phyloP scores from a whole-genome alignment of 345 rosid genomes.

The Euphorbia lathyris region DNA sequence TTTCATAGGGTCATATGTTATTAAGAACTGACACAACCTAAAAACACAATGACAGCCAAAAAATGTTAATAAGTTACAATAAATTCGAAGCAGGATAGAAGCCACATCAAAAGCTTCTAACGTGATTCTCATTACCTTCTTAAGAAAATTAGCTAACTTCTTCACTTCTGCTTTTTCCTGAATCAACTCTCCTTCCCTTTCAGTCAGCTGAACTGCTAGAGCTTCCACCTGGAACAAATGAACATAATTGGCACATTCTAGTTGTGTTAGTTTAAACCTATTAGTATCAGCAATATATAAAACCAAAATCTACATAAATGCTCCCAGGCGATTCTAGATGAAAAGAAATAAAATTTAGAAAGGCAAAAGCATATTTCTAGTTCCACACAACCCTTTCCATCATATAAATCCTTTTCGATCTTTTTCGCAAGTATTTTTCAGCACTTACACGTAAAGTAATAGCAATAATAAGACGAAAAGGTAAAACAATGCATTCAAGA shows the following conservation, averaged over 20 bases:
- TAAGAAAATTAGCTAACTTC: conserved; percentile 82
- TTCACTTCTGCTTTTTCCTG: conserved; percentile 96
- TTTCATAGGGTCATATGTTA: background rate
- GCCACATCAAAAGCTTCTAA: background rate
- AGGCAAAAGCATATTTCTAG: background rate
- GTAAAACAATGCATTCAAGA: background rate
- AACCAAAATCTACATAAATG: conserved; percentile 4
- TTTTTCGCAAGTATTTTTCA: background rate
- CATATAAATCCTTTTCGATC: background rate
- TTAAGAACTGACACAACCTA: background rate
- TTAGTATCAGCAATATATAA: background rate
- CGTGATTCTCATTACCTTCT: conserved; percentile 51
- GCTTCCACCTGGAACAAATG: conserved; percentile 79
- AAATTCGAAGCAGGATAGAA: background rate
- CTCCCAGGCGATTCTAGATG: background rate
- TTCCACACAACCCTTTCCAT: background rate
- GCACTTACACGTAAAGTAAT: background rate
- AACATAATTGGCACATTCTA: conserved; percentile 19
- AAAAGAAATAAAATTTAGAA: background rate
- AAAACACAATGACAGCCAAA: background rate
- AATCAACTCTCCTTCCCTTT: conserved; percentile 93
- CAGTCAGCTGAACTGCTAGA: conserved; percentile 87
- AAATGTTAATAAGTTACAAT: background rate
- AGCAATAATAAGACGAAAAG: background rate
- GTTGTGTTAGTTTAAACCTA: conserved; percentile 4